phyloP scores from a whole-genome alignment of 495 filamentous ascomycete species.

The Chaetomium tenue region DNA sequence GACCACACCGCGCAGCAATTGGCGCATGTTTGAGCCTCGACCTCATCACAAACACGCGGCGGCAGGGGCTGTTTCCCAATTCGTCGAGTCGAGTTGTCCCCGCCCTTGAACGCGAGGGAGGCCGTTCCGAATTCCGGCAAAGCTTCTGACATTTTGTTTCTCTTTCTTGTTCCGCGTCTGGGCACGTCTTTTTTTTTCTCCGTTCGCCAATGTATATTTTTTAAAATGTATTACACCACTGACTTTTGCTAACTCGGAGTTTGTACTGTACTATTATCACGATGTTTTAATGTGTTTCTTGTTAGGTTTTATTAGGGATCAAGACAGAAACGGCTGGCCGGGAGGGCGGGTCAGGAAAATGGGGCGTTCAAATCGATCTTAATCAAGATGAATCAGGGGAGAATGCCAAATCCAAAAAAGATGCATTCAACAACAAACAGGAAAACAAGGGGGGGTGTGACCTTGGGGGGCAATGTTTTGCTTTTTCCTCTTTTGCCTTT shows the following conservation, averaged over 20 bases:
- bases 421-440: slow-evolving; percentile 5
- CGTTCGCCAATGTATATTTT: slow-evolving; percentile 6
- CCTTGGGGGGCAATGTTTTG: background rate
- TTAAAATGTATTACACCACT: background rate
- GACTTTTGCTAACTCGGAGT: background rate
- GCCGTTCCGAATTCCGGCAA: background rate
- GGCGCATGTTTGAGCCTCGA: background rate
- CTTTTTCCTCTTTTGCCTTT: slow-evolving; percentile 4
- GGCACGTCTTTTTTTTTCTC: background rate
- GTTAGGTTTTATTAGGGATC: background rate
- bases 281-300: background rate
- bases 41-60: slow-evolving; percentile 10
- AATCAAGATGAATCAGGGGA: background rate
- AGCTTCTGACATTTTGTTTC: background rate
- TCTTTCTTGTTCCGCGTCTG: background rate
- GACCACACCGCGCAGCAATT: slow-evolving; percentile 10
- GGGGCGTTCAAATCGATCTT: background rate
- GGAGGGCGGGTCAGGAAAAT: background rate
- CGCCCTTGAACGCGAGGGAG: background rate
- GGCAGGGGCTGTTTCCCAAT: slow-evolving; percentile 12
- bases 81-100: background rate
- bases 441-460: background rate
- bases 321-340: background rate
- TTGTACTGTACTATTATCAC: background rate
- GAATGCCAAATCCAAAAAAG: background rate